These are phyloP conservation scores for Tylopilus sp. DNA, from an alignment of 1,284 basidiomycete species.

Conservation along the genomic window DNA sequence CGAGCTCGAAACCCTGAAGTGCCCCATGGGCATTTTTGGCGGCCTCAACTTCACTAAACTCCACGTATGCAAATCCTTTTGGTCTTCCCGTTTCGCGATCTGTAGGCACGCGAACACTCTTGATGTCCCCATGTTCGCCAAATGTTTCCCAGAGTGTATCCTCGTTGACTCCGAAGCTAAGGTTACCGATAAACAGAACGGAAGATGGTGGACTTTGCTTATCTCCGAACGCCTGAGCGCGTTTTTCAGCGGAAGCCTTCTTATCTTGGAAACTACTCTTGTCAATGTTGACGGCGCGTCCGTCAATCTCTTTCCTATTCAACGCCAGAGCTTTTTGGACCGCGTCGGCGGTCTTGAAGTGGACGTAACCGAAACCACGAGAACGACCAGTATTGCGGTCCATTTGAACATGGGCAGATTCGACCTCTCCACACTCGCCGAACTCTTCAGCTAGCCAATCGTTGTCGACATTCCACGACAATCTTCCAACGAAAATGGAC, in stretches of 20 bases:
- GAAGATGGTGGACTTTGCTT: conserved; percentile 66
- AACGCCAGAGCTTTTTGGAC: conserved; percentile 77
- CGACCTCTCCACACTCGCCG: conserved; percentile 83
- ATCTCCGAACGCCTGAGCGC: conserved; percentile 80
- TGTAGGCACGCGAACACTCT: conserved; percentile 89
- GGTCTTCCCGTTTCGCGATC: conserved; percentile 88
- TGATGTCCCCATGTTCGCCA: conserved; percentile 85
- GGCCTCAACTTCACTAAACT: conserved; percentile 80
- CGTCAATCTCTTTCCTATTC: conserved; percentile 88
- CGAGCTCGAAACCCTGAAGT: conserved; percentile 75
- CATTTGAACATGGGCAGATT: conserved; percentile 85
- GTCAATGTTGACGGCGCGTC: conserved; percentile 87
- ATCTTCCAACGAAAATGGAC: conserved; percentile 88
- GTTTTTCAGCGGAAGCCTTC: conserved; percentile 56
- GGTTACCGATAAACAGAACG: conserved; percentile 89
- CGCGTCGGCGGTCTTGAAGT: conserved; percentile 78
- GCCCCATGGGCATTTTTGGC: conserved; percentile 82
- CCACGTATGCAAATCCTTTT: conserved; percentile 98
- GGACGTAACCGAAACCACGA: conserved; percentile 94
- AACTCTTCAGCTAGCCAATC: conserved; percentile 96
- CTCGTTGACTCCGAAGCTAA: conserved; percentile 81
- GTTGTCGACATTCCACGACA: conserved; percentile 98
- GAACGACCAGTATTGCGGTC: conserved; percentile 88
- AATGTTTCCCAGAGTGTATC: conserved; percentile 92
- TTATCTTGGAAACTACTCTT: conserved; percentile 67